Base-by-base conservation (phyloP, 2,329 filamentous ascomycete species). In the Fusarium pininemorale region DNA sequence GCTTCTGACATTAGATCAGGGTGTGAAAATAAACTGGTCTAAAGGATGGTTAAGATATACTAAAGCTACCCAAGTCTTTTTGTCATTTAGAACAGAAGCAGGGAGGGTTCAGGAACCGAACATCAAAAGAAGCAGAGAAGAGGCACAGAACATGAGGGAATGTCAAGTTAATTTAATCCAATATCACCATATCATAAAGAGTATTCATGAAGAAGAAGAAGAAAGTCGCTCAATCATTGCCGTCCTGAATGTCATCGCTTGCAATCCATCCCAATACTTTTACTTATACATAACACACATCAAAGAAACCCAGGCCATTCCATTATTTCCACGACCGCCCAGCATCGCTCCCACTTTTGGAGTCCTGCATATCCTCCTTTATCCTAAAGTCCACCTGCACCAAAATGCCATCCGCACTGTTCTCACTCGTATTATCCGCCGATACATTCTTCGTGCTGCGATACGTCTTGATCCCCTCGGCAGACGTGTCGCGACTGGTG, bases 361-460 rank as follows among this genome's bases (percentile, higher is more conserved):
- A 42, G 26, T 55, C 54, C n/a, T 59, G 57, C 30, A 12, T 56
- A 48, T 75, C 71, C 35, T 83, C 80, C 30, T 82, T 78, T 26
- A 83, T 64, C n/a, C 79, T 75, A 61, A 83, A 82, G n/a, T 82
- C 82, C 42, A 83, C 78, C 50, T 80, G 76, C 15, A 83, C 81
- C 47, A 82, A 69, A 28, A 83, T 83, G 0, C 80, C 81, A 42
- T 82, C 80, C 1, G 75, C 67, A 18, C 78, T 76, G 7, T 75
- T 75, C 48, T 75, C 74, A 65, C 69, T 74, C 56, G 76, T 70
- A 32, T 76, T 73, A 51, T 77, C 76, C 32, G 71, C 74, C 9
- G 78, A 71, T 11, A 63, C 63, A 24, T 64, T 69, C 16, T 48
- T 69, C 9, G 64, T 75, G 22, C 66, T 75, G n/a, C 66, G 74